These are phyloP conservation scores for Pestalotiopsis fici DNA, from an alignment of 2,329 filamentous ascomycete genomes.

Conservation along the genomic window DNA sequence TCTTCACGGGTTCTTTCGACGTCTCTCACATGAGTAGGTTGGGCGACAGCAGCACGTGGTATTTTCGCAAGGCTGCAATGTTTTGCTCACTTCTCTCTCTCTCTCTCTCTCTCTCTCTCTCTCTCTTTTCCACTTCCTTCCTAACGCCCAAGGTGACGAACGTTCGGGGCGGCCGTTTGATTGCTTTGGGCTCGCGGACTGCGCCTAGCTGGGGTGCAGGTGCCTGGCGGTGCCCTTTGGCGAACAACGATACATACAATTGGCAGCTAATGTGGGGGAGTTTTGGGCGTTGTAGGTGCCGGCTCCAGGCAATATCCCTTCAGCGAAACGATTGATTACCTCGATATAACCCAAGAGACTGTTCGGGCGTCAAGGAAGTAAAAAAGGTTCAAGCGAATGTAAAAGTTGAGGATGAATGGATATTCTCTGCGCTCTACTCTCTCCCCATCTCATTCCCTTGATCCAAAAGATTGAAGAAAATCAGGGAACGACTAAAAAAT, in stretches of 20 bases:
- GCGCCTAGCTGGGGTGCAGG: neutral
- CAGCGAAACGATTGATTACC: neutral
- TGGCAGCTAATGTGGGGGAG: slow-evolving; percentile 7
- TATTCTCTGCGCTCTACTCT: no score
- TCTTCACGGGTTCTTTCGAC: neutral
- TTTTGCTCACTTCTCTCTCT: neutral
- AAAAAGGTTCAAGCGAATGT: neutral
- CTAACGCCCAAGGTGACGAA: neutral
- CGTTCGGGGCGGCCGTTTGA: slow-evolving; percentile 1
- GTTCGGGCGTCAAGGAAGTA: neutral
- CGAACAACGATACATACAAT: slow-evolving; percentile 3
- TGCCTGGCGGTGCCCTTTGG: neutral
- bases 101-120: neutral
- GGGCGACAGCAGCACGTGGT: neutral
- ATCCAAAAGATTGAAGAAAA: neutral
- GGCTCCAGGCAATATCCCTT: slow-evolving; percentile 4
- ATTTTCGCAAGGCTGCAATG: neutral
- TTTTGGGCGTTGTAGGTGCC: neutral
- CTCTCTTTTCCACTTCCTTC: neutral
- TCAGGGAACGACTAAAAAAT: neutral
- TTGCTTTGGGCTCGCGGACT: neutral
- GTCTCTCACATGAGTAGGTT: neutral
- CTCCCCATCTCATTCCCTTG: neutral
- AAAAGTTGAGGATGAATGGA: no score
- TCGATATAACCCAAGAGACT: neutral